Evolutionary conservation across 2,329 filamentous ascomycete species (phyloP).

Genomic region (Diaporthe amygdali): DNA sequence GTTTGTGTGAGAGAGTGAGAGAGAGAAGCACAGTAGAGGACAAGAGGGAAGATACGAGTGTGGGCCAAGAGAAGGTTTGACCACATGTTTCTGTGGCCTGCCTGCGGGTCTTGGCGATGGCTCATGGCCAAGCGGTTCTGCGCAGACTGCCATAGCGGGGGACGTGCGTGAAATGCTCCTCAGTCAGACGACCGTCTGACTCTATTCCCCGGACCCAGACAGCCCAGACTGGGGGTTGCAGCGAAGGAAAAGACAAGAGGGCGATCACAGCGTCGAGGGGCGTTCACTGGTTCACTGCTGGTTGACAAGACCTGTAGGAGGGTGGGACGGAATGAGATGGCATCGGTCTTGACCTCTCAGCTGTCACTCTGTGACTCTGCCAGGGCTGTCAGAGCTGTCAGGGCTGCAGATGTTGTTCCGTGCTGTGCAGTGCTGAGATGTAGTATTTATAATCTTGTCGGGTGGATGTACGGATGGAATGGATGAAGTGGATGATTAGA

Average conservation of each 20-base stretch:
- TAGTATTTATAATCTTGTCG: neutral
- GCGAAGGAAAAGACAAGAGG: neutral
- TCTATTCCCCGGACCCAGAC: neutral
- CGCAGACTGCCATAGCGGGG: conserved; percentile 6
- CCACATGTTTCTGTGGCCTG: conserved; percentile 8
- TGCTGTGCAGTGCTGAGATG: too few species aligned
- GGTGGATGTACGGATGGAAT: neutral
- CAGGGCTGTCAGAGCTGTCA: neutral
- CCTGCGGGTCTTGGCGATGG: neutral
- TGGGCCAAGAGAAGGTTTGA: conserved; percentile 11
- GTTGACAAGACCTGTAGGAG: neutral
- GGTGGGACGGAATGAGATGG: conserved; percentile 9
- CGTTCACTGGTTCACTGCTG: neutral
- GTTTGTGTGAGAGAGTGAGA: neutral
- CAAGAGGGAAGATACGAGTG: too few species aligned
- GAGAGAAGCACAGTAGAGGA: too few species aligned
- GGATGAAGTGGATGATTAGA: too few species aligned
- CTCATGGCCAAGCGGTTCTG: neutral
- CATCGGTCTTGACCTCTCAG: neutral
- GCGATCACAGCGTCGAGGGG: neutral
- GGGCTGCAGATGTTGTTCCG: neutral
- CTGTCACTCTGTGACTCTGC: neutral
- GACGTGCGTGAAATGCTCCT: conserved; percentile 14
- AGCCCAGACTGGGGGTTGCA: neutral
- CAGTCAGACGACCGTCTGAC: neutral